phyloP scores from a whole-genome alignment of 192 early-diverging fungal species.

The Funneliformis geosporum region DNA sequence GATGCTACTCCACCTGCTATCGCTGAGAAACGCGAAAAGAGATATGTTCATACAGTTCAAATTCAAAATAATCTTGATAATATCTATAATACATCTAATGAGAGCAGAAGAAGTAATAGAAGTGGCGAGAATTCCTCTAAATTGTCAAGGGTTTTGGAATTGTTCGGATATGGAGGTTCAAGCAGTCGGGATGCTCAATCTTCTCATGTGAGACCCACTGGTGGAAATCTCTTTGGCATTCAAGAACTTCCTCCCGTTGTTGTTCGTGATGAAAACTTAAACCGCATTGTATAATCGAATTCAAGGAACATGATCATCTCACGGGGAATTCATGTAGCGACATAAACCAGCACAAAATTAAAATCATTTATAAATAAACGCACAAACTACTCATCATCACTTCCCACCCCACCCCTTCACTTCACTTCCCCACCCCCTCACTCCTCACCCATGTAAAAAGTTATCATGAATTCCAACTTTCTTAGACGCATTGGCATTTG shows the following conservation, averaged over 20 bases:
- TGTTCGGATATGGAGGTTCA: neutral
- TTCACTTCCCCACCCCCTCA: neutral
- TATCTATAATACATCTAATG: conserved; percentile 15
- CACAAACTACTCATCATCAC: too few relatives aligned
- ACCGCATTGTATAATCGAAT: conserved; percentile 6
- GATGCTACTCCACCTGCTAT: conserved; percentile 34
- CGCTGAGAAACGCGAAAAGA: conserved; percentile 15
- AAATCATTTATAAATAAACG: neutral
- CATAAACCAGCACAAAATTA: neutral
- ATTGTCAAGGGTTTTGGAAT: neutral
- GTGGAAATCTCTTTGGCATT: conserved; percentile 10
- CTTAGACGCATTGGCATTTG: neutral
- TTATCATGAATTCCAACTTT: neutral
- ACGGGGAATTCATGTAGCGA: neutral
- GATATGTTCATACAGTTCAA: conserved; percentile 3
- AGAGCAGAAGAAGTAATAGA: neutral
- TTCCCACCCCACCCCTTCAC: too few relatives aligned
- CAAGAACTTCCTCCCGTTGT: conserved; percentile 26
- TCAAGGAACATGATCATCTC: neutral
- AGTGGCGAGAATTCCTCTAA: neutral
- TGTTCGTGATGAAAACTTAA: neutral
- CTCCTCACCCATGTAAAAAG: neutral
- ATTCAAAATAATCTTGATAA: conserved; percentile 10
- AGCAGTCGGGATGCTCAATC: too few relatives aligned
- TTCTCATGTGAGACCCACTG: neutral